Base-by-base conservation (phyloP, 2,329 filamentous ascomycete species). In the Blastomyces gilchristii region DNA sequence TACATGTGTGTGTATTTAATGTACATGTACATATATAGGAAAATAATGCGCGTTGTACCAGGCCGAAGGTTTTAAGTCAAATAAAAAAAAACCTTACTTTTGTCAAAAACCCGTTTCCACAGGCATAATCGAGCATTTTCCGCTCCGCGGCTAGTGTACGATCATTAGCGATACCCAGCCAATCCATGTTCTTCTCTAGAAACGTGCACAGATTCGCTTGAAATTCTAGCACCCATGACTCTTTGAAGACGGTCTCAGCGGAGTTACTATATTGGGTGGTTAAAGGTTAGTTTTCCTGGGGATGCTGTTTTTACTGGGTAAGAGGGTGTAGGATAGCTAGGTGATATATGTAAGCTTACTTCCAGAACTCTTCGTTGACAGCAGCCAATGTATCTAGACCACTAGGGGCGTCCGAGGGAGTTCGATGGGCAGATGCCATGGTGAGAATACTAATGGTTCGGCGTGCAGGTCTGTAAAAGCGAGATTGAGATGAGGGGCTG, bases 101-200 rank as follows among this genome's bases (percentile, higher is more conserved):
- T 14, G 65, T 65, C 28, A 65, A 47, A 25, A 66, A 63, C 9
- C 66, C 66, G 31, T 67, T 61, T 25, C 66, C 66, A 47, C 66
- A 68, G 14, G 66, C 66, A 57, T 63, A 68, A 28, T 68, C 66
- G 14, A 68, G 64, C 59, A 68, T 64, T 62, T 67, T 68, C 43
- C n/a, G 58, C 52, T 41, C 49, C 12, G 12, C 31, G 16, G 2
- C 11, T 37, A 56, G 37, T 22, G 47, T 22, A 41, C n/a, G 14
- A 43, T 60, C 54, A 16, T 63, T 9, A 12, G 60, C 56, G 37
- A 65, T 62, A 37, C 63, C 65, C 41, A 66, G 57, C 66, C 66
- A 67, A 12, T 63, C n/a, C 7, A 65, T 49, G 52, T 67, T 65
- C 22, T 63, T 58, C n/a, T 64, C 57, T 5, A 68, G 37, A 49